These are phyloP conservation scores for Colletotrichum sp. DNA, from an alignment of 2,329 filamentous ascomycete genomes.

Conservation along the genomic window DNA sequence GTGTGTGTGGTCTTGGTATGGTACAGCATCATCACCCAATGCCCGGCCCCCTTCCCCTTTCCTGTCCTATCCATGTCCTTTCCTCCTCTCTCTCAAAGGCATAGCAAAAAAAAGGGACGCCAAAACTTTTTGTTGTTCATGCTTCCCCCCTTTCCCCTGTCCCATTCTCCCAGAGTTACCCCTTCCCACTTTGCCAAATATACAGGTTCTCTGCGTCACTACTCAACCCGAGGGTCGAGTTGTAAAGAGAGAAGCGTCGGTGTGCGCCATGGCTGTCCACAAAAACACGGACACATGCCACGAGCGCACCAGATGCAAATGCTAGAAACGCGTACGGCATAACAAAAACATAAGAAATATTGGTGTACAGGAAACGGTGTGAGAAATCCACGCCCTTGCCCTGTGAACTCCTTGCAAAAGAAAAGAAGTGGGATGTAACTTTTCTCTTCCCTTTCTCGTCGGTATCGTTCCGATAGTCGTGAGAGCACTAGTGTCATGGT, in stretches of 20 bases:
- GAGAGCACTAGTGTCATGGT: not conserved
- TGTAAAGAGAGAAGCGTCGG: not conserved
- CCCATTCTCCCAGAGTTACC: not conserved
- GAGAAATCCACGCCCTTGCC: slow-evolving; percentile 12
- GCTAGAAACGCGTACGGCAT: slow-evolving; percentile 8
- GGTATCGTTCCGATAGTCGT: not conserved
- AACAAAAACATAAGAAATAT: slow-evolving; percentile 8
- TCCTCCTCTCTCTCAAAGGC: not conserved
- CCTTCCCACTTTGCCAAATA: slow-evolving; percentile 10
- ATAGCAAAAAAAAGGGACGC: slow-evolving; percentile 15
- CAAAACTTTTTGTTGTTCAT: slow-evolving; percentile 20
- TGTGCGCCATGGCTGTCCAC: not conserved
- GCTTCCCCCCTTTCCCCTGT: slow-evolving; percentile 13
- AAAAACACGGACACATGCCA: not conserved
- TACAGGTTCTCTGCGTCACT: slow-evolving; percentile 1
- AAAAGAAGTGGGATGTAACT: not conserved
- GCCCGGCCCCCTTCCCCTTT: not conserved
- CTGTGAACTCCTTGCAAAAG: slow-evolving; percentile 12
- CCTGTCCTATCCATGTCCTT: not conserved
- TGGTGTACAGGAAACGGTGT: slow-evolving; percentile 16
- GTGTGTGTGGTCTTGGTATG: slow-evolving; percentile 18
- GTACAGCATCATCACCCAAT: slow-evolving; percentile 19
- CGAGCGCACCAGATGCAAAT: slow-evolving; percentile 10
- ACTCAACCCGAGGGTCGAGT: not conserved
- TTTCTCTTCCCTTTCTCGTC: slow-evolving; percentile 2